Conservation (phyloP, 1,284 basidiomycete genomes). For the Trichosporon faecale region DNA sequence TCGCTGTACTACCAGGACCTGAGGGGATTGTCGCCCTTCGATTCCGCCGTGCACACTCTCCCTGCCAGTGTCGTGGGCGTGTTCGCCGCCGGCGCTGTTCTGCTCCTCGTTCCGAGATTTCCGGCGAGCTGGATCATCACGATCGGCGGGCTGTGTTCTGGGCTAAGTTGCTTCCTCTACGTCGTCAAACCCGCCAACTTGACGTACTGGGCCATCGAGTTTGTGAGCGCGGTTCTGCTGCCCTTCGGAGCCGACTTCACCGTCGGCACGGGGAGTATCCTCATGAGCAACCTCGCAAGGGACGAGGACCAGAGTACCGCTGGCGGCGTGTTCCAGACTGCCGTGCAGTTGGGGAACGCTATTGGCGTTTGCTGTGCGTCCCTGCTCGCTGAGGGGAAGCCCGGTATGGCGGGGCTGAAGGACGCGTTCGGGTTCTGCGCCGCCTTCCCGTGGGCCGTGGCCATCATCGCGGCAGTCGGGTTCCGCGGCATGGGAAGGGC, state of each 20-base stretch:
- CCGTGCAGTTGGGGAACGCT: slow-evolving; percentile 30
- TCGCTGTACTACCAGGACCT: slow-evolving; percentile 34
- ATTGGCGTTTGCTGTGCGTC: slow-evolving; percentile 34
- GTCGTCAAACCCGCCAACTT: slow-evolving; percentile 29
- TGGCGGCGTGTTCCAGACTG: slow-evolving; percentile 38
- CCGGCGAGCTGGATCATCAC: slow-evolving; percentile 32
- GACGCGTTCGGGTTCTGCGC: slow-evolving; percentile 32
- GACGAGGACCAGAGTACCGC: slow-evolving; percentile 38
- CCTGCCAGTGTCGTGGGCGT: slow-evolving; percentile 34
- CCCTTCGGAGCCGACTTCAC: slow-evolving; percentile 41
- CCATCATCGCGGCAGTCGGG: slow-evolving; percentile 17
- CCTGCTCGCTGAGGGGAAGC: slow-evolving; percentile 23
- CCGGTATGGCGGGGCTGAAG: slow-evolving; percentile 25
- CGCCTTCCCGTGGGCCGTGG: slow-evolving; percentile 26
- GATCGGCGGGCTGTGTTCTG: slow-evolving; percentile 29
- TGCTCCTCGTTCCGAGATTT: slow-evolving; percentile 31
- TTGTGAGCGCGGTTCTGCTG: slow-evolving; percentile 33
- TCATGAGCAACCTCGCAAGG: slow-evolving; percentile 38
- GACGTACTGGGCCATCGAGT: slow-evolving; percentile 40
- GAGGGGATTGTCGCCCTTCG: slow-evolving; percentile 24
- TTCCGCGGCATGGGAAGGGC: slow-evolving; percentile 20
- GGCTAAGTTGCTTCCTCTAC: slow-evolving; percentile 33
- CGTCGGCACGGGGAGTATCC: slow-evolving; percentile 35
- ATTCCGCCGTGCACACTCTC: slow-evolving; percentile 28
- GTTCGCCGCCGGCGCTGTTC: slow-evolving; percentile 27